A percentile compares a stretch with the other conserved stretches of the same genome.
These are phyloP conservation scores for Rhodamnia argentea DNA, from an alignment of 345 rosid species.

Conservation along the genomic window DNA sequence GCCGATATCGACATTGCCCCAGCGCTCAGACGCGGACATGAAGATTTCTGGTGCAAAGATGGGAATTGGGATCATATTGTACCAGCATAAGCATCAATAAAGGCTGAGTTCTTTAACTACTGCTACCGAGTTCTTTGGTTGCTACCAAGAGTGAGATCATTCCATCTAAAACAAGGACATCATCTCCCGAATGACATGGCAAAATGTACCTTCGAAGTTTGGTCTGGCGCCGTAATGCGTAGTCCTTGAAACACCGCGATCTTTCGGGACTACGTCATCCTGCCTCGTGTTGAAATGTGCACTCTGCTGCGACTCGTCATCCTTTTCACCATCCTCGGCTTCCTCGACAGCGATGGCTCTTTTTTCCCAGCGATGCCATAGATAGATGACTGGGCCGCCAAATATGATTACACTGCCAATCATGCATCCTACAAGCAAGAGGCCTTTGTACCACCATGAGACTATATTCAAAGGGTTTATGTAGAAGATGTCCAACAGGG, in stretches of 20 bases:
- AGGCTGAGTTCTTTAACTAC: not conserved
- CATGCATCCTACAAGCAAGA: constrained; percentile 60
- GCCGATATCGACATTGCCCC: constrained; percentile 77
- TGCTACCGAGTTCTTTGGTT: not conserved
- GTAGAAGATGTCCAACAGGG: constrained; percentile 41
- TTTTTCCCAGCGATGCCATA: constrained; percentile 66
- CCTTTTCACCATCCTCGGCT: not conserved
- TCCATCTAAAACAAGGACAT: not conserved
- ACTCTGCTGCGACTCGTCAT: not conserved
- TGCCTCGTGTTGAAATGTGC: not conserved
- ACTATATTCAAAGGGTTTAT: constrained; percentile 38
- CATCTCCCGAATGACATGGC: not conserved
- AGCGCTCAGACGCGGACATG: constrained; percentile 27
- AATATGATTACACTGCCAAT: constrained; percentile 45
- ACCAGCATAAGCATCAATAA: not conserved
- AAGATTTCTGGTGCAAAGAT: constrained; percentile 54
- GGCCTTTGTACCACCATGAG: constrained; percentile 85
- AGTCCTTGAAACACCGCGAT: constrained; percentile 8
- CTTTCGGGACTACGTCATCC: constrained; percentile 1
- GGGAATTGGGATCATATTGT: not conserved
- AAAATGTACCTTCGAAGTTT: constrained; percentile 50
- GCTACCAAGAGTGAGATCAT: not conserved
- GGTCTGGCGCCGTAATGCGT: constrained; percentile 60
- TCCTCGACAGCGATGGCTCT: constrained; percentile 8
- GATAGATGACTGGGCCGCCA: constrained; percentile 58